Percentiles rank a stretch among this genome's conserved stretches.
Evolutionary conservation across 2,329 filamentous ascomycete species (phyloP).

Genomic region (Sporothrix pallida): DNA sequence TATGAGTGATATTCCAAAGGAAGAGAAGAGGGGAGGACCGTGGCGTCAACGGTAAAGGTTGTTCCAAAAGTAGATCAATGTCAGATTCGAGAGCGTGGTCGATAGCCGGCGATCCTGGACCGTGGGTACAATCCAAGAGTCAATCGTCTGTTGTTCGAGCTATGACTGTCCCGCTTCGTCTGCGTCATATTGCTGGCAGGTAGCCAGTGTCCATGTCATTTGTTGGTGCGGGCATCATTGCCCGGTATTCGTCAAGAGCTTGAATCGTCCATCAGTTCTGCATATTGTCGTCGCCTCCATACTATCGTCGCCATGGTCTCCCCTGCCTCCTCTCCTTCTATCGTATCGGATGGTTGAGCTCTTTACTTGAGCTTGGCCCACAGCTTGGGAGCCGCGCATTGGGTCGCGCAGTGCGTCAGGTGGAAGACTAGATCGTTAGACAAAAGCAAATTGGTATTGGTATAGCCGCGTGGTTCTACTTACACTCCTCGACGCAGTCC

Average conservation of each 20-base stretch:
- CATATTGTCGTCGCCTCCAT: neutral
- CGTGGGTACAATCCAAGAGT: no score
- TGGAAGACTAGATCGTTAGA: slow-evolving; percentile 79
- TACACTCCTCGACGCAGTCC: slow-evolving; percentile 99
- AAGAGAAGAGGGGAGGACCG: neutral
- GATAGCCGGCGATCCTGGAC: neutral
- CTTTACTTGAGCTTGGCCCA: slow-evolving; percentile 87
- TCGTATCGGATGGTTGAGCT: neutral
- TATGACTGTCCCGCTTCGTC: neutral
- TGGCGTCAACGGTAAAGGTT: neutral
- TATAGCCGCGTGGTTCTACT: slow-evolving; percentile 46
- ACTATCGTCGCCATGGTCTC: neutral
- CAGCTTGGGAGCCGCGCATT: slow-evolving; percentile 95
- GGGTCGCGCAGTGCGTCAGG: slow-evolving; percentile 90
- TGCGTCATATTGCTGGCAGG: no score
- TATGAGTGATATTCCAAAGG: neutral
- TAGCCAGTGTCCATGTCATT: no score
- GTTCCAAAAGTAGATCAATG: neutral
- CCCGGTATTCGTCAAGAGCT: neutral
- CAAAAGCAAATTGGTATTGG: neutral
- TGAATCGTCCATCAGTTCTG: neutral
- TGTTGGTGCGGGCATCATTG: no score
- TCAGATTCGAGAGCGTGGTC: no score
- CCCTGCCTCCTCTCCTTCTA: neutral
- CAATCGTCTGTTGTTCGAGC: neutral